Evolutionary conservation across 768 basidiomycete species (phyloP).

Genomic region (Mycena haematopus): DNA sequence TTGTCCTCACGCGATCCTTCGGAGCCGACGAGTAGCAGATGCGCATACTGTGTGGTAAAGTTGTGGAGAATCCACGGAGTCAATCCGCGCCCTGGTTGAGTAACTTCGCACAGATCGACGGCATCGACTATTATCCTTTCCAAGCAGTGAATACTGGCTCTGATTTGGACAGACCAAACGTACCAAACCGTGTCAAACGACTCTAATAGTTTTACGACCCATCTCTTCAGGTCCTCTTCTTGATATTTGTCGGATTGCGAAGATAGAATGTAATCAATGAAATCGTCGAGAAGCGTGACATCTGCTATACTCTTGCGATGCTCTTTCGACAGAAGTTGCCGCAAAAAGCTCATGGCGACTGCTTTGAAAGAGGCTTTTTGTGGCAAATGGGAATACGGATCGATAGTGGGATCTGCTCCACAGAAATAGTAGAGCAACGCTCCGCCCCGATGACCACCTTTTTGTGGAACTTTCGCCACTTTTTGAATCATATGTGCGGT

Average conservation of each 20-base stretch:
- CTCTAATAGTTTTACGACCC: slow-evolving; percentile 5
- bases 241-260: slow-evolving; percentile 9
- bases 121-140: slow-evolving; percentile 15
- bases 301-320: slow-evolving; percentile 7
- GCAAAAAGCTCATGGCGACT: slow-evolving; percentile 18
- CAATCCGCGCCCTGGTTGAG: slow-evolving; percentile 8
- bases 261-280: slow-evolving; percentile 1
- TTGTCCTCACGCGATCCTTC: slow-evolving; percentile 7
- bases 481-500: slow-evolving; percentile 15
- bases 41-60: slow-evolving; percentile 2
- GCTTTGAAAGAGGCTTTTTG: slow-evolving; percentile 16
- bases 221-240: slow-evolving; percentile 7
- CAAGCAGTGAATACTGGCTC: slow-evolving; percentile 1
- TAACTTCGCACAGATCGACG: slow-evolving; percentile 6
- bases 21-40: slow-evolving; percentile 11
- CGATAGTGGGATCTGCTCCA: slow-evolving; percentile 12
- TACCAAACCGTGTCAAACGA: slow-evolving; percentile 17
- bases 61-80: slow-evolving; percentile 1
- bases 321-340: slow-evolving; percentile 15
- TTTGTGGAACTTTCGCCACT: background rate
- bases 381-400: slow-evolving; percentile 10
- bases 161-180: background rate
- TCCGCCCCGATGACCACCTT: slow-evolving; percentile 9
- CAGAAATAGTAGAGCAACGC: slow-evolving; percentile 13
- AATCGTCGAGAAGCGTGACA: slow-evolving; percentile 6